These are phyloP conservation scores for Pueraria montana DNA, from an alignment of 306 rosid genomes.

Conservation along the genomic window DNA sequence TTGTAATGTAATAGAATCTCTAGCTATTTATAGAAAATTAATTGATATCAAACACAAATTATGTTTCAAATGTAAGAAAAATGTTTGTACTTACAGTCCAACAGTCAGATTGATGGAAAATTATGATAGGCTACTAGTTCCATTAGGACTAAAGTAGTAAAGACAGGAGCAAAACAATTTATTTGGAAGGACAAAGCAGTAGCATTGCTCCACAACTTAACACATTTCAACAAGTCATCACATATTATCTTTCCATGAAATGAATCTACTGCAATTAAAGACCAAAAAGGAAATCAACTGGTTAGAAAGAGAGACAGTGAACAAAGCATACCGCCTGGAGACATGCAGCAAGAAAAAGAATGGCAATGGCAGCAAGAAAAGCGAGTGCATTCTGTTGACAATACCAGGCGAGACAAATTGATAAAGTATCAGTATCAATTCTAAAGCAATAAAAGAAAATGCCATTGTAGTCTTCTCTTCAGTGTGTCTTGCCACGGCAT, in stretches of 20 bases:
- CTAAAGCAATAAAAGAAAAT: too few relatives aligned
- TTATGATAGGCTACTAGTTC: neutral
- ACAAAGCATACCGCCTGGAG: constrained; percentile 69
- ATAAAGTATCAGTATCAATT: constrained; percentile 74
- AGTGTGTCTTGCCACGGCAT: constrained; percentile 85
- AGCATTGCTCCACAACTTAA: neutral
- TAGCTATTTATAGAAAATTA: neutral
- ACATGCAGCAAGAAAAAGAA: constrained; percentile 75
- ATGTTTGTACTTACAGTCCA: neutral
- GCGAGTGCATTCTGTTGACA: constrained; percentile 16
- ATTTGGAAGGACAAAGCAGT: neutral
- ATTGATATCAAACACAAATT: neutral
- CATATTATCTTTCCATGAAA: neutral
- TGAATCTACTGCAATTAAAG: constrained; percentile 16
- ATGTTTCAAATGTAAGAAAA: neutral
- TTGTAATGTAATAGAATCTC: neutral
- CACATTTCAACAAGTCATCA: neutral
- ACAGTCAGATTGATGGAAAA: constrained; percentile 21
- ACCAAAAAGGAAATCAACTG: neutral
- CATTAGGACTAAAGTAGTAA: neutral
- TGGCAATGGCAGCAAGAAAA: constrained; percentile 63
- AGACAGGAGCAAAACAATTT: neutral
- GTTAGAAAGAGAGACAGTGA: constrained; percentile 9
- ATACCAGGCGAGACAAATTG: constrained; percentile 72
- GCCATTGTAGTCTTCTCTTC: too few relatives aligned